A percentile compares a stretch with the other conserved stretches of the same genome.
These are phyloP conservation scores for Monosporascus sp. DNA, from an alignment of 2,329 filamentous ascomycete species.

Conservation along the genomic window DNA sequence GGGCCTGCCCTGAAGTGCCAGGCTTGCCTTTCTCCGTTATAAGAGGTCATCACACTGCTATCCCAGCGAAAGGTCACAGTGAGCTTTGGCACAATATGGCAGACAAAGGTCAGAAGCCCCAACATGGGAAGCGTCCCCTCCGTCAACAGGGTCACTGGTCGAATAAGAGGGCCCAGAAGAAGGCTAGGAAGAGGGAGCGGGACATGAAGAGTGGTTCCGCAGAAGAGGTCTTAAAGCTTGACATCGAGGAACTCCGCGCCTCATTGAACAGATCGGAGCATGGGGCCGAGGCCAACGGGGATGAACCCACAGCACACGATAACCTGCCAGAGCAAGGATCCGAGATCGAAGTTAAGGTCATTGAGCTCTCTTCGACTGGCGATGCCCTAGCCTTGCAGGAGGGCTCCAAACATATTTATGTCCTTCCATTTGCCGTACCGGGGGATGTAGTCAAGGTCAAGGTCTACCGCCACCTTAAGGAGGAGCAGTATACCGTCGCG, in stretches of 20 bases:
- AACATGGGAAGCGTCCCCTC: conserved; percentile 15
- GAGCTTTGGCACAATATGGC: not conserved
- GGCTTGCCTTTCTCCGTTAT: not conserved
- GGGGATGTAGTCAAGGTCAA: conserved; percentile 78
- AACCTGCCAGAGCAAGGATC: conserved; percentile 60
- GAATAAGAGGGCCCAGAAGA: conserved; percentile 37
- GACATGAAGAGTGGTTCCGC: conserved; percentile 57
- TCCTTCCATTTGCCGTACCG: conserved; percentile 82
- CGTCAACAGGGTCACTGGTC: conserved; percentile 8
- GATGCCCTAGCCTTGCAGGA: conserved; percentile 78
- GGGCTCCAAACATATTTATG: conserved; percentile 65
- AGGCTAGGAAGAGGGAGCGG: conserved; percentile 51
- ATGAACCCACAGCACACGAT: conserved; percentile 18
- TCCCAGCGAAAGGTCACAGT: not conserved
- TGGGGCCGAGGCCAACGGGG: conserved; percentile 23
- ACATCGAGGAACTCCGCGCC: conserved; percentile 53
- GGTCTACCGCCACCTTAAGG: conserved; percentile 64
- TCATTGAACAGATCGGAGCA: conserved; percentile 31
- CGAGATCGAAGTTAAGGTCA: conserved; percentile 77
- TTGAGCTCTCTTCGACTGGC: conserved; percentile 82
- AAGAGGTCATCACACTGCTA: not conserved
- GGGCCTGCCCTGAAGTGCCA: too few relatives aligned
- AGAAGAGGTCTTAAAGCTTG: conserved; percentile 62
- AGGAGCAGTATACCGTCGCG: conserved; percentile 66
- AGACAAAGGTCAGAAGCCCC: not conserved